Evolutionary conservation across 164 flowering plant genomes (phyloP).

Genomic region (Liriodendron chinense): DNA sequence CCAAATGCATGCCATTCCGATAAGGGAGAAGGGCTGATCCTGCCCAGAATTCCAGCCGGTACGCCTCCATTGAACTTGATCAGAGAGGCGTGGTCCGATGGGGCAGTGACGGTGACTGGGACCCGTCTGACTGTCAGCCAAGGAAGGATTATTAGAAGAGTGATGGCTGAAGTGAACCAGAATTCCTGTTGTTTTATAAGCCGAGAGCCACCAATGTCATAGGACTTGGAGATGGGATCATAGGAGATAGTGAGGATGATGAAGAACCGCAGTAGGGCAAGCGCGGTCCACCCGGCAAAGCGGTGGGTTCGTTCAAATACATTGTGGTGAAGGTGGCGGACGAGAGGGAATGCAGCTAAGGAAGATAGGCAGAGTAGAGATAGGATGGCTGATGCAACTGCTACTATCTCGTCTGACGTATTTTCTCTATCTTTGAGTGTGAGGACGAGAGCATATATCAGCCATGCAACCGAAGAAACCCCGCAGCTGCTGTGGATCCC

Average conservation of each 20-base stretch:
- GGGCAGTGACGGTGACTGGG: conserved; percentile 39
- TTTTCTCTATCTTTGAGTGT: conserved; percentile 33
- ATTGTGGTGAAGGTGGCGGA: conserved; percentile 64
- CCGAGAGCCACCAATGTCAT: conserved; percentile 17
- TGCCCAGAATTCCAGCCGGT: conserved; percentile 48
- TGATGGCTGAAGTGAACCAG: conserved; percentile 57
- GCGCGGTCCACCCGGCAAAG: conserved; percentile 50
- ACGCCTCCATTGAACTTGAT: conserved; percentile 64
- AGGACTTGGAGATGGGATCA: conserved; percentile 38
- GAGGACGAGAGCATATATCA: conserved; percentile 39
- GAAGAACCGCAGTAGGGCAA: conserved; percentile 54
- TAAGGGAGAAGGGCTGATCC: conserved; percentile 67
- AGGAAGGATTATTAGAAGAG: conserved; percentile 52
- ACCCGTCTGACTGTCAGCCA: conserved; percentile 60
- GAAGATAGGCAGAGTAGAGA: conserved; percentile 43
- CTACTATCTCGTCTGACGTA: conserved; percentile 37
- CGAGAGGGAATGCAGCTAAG: conserved; percentile 59
- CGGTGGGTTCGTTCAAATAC: conserved; percentile 58
- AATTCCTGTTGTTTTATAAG: conserved; percentile 42
- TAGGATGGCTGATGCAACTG: conserved; percentile 39
- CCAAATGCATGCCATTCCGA: conserved; percentile 84
- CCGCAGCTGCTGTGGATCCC: conserved; percentile 65
- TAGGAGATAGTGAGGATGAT: conserved; percentile 38
- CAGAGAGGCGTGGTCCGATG: conserved; percentile 58
- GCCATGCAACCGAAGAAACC: conserved; percentile 56